Evolutionary conservation across 495 filamentous ascomycete genomes (phyloP).

Genomic region (Aspergillus affinis): DNA sequence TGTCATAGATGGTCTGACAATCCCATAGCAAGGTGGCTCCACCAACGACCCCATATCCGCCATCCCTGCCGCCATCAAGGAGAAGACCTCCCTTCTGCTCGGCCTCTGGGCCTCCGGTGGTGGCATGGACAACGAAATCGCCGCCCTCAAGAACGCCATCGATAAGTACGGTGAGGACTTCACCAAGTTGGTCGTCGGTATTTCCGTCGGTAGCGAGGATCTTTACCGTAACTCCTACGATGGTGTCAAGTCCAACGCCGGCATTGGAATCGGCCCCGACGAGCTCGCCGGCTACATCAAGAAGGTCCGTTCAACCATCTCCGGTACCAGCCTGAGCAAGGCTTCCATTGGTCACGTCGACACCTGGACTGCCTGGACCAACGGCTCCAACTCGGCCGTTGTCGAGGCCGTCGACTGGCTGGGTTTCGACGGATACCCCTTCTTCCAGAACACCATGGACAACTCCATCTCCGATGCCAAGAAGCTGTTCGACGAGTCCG

Average conservation of each 20-base stretch:
- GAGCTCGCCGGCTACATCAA: slow-evolving; percentile 65
- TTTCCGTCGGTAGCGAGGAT: slow-evolving; percentile 90
- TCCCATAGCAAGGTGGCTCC: slow-evolving; percentile 51
- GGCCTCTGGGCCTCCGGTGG: slow-evolving; percentile 77
- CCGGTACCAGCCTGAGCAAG: slow-evolving; percentile 53
- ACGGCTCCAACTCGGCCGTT: slow-evolving; percentile 68
- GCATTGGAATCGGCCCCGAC: slow-evolving; percentile 57
- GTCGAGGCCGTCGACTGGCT: slow-evolving; percentile 71
- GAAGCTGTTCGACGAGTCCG: slow-evolving; percentile 61
- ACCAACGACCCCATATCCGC: slow-evolving; percentile 60
- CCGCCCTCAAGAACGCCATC: slow-evolving; percentile 65
- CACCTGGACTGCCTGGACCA: slow-evolving; percentile 86
- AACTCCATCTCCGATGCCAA: slow-evolving; percentile 65
- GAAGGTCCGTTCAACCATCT: slow-evolving; percentile 57
- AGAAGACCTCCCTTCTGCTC: slow-evolving; percentile 69
- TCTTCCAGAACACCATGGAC: slow-evolving; percentile 67
- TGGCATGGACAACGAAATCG: slow-evolving; percentile 66
- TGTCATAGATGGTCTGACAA: slow-evolving; percentile 10
- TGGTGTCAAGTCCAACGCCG: slow-evolving; percentile 51
- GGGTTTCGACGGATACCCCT: slow-evolving; percentile 74
- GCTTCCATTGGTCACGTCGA: slow-evolving; percentile 81
- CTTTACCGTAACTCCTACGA: slow-evolving; percentile 75
- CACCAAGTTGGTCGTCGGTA: slow-evolving; percentile 67
- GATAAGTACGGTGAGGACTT: slow-evolving; percentile 60
- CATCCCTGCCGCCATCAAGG: slow-evolving; percentile 77